Percentiles rank a stretch among this genome's conserved stretches.
phyloP scores from a whole-genome alignment of 305 asterid genomes.

The Euphrasia arctica region DNA sequence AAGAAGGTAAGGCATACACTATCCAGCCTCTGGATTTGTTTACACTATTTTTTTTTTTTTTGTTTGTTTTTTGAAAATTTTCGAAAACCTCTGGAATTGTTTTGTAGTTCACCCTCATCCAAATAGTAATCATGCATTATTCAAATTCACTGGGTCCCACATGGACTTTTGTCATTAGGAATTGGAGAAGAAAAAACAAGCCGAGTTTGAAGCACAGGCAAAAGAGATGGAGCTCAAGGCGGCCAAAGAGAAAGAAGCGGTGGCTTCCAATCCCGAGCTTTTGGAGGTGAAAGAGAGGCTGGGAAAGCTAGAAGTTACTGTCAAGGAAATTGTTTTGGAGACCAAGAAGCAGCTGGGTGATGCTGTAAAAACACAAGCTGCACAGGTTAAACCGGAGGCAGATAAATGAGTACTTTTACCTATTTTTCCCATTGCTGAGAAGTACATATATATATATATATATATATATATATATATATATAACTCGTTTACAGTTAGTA shows the following conservation, averaged over 20 bases:
- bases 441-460: no score
- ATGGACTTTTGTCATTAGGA: conserved; percentile 43
- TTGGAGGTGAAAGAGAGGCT: conserved; percentile 76
- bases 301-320: conserved; percentile 57
- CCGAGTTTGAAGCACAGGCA: conserved; percentile 83
- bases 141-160: not conserved
- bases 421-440: not conserved
- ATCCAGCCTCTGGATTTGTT: no score
- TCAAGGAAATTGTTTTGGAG: conserved; percentile 58
- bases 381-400: conserved; percentile 14
- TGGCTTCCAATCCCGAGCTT: conserved; percentile 57
- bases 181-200: conserved; percentile 64
- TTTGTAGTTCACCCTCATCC: no score
- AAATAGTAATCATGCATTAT: no score
- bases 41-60: no score
- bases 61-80: no score
- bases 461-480: no score
- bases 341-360: conserved; percentile 40
- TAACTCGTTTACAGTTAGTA: no score
- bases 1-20: no score
- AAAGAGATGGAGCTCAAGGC: conserved; percentile 77
- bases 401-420: conserved; percentile 2
- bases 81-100: no score
- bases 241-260: conserved; percentile 50
- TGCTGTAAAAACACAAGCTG: conserved; percentile 22